Percentiles rank a stretch among this genome's conserved stretches.
These are phyloP conservation scores for Aspergillus candidus DNA, from an alignment of 2,329 filamentous ascomycete genomes.

Conservation along the genomic window DNA sequence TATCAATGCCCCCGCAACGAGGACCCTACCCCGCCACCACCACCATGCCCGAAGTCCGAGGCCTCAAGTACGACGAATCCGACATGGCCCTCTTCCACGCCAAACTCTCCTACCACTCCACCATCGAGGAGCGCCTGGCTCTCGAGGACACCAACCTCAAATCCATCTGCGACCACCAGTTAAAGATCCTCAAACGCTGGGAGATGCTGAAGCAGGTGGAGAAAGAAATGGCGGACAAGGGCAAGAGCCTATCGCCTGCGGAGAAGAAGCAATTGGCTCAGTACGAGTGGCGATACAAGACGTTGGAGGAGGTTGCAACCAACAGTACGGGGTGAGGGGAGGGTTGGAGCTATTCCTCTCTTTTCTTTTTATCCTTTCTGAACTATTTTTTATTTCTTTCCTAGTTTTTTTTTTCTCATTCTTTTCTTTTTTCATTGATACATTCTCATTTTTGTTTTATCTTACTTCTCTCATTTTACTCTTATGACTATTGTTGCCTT, in stretches of 20 bases:
- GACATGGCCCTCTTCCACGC: slow-evolving; percentile 34
- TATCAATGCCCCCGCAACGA: neutral
- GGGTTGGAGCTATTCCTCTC: neutral
- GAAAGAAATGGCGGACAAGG: slow-evolving; percentile 29
- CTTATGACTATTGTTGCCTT: no score
- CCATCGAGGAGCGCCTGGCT: slow-evolving; percentile 28
- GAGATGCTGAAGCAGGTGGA: slow-evolving; percentile 30
- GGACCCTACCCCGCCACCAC: slow-evolving; percentile 3
- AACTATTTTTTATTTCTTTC: no score
- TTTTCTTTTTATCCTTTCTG: no score
- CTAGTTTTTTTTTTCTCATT: no score
- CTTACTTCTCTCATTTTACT: no score
- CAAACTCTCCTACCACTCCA: slow-evolving; percentile 31
- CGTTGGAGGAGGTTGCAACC: slow-evolving; percentile 27
- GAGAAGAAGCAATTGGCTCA: slow-evolving; percentile 30
- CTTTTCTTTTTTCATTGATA: no score
- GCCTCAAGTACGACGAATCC: slow-evolving; percentile 32
- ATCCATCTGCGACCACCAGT: slow-evolving; percentile 30
- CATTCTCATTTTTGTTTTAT: no score
- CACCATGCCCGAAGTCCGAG: slow-evolving; percentile 28
- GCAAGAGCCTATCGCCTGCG: slow-evolving; percentile 23
- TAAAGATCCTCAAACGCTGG: slow-evolving; percentile 31
- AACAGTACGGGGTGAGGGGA: slow-evolving; percentile 15
- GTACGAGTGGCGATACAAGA: slow-evolving; percentile 31
- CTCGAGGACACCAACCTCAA: slow-evolving; percentile 28